Evolutionary conservation across 78 protist genomes (phyloP).

Genomic region (Cavenderia fasciculata): DNA sequence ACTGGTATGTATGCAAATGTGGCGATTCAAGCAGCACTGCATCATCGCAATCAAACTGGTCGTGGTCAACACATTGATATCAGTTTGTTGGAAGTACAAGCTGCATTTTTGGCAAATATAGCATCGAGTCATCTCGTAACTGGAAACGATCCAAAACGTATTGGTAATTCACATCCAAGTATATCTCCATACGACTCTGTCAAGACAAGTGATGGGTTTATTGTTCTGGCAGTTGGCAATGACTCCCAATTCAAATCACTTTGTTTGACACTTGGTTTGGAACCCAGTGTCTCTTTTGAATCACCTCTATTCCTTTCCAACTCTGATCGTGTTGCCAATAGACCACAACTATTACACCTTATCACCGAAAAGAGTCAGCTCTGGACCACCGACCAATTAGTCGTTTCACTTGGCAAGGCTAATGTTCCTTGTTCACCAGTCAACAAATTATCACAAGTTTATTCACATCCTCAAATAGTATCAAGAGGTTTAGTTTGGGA

Average conservation of each 20-base stretch:
- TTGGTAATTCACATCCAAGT: slow-evolving; percentile 80
- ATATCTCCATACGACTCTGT: slow-evolving; percentile 62
- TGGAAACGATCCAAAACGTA: slow-evolving; percentile 35
- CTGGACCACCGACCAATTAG: neutral
- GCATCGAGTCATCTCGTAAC: slow-evolving; percentile 38
- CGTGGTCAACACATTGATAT: slow-evolving; percentile 61
- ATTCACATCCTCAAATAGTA: slow-evolving; percentile 45
- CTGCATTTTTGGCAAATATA: slow-evolving; percentile 41
- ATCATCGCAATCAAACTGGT: neutral
- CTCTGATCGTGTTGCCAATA: slow-evolving; percentile 39
- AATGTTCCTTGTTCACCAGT: slow-evolving; percentile 77
- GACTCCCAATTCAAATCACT: slow-evolving; percentile 48
- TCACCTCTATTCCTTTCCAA: neutral
- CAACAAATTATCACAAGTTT: slow-evolving; percentile 44
- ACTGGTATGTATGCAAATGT: slow-evolving; percentile 76
- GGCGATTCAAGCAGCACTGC: slow-evolving; percentile 78
- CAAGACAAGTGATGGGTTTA: slow-evolving; percentile 45
- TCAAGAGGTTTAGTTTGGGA: slow-evolving; percentile 54
- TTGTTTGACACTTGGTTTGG: slow-evolving; percentile 3
- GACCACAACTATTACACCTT: neutral
- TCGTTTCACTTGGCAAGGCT: neutral
- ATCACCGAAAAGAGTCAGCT: neutral
- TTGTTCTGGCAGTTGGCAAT: slow-evolving; percentile 70
- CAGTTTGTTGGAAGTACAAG: slow-evolving; percentile 69
- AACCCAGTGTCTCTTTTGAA: neutral